These are phyloP conservation scores for Mycena vulgaris DNA, from an alignment of 768 basidiomycete species.

Conservation along the genomic window DNA sequence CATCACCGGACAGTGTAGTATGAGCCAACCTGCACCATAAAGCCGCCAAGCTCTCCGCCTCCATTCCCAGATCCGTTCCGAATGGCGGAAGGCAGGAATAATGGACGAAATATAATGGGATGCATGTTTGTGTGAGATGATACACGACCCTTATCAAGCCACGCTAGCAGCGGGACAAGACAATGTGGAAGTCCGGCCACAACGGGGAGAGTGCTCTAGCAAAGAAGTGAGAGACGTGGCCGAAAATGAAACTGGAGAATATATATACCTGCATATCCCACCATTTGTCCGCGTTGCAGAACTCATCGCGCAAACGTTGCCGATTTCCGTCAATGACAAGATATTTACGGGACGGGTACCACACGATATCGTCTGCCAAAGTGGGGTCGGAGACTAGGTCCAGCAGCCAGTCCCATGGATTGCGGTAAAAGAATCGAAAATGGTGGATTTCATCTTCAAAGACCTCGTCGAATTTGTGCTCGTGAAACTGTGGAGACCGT, in stretches of 20 bases:
- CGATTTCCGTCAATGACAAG: conserved; percentile 23
- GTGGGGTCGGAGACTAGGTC: conserved; percentile 29
- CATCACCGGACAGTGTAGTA: not conserved
- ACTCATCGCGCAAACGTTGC: conserved; percentile 33
- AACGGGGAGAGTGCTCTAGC: conserved; percentile 5
- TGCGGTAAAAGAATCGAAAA: conserved; percentile 33
- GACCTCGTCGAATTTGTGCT: conserved; percentile 13
- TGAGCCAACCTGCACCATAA: conserved; percentile 16
- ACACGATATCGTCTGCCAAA: conserved; percentile 26
- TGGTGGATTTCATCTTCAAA: conserved; percentile 21
- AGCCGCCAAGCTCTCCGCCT: conserved; percentile 14
- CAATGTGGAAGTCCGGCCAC: conserved; percentile 31
- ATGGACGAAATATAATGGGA: conserved; percentile 24
- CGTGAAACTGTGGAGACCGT: conserved; percentile 32
- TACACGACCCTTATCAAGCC: conserved; percentile 28
- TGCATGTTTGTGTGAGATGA: conserved; percentile 33
- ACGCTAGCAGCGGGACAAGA: conserved; percentile 13
- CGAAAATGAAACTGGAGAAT: not conserved
- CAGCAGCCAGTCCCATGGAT: conserved; percentile 37
- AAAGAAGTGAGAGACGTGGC: not conserved
- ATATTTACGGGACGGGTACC: conserved; percentile 36
- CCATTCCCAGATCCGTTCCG: conserved; percentile 30
- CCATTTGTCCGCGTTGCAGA: conserved; percentile 28
- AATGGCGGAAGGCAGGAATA: conserved; percentile 16
- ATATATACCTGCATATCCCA: conserved; percentile 27